A percentile compares a stretch with the other conserved stretches of the same genome.
These are phyloP conservation scores for Fusarium secorum DNA, from an alignment of 2,329 filamentous ascomycete species.

Conservation along the genomic window DNA sequence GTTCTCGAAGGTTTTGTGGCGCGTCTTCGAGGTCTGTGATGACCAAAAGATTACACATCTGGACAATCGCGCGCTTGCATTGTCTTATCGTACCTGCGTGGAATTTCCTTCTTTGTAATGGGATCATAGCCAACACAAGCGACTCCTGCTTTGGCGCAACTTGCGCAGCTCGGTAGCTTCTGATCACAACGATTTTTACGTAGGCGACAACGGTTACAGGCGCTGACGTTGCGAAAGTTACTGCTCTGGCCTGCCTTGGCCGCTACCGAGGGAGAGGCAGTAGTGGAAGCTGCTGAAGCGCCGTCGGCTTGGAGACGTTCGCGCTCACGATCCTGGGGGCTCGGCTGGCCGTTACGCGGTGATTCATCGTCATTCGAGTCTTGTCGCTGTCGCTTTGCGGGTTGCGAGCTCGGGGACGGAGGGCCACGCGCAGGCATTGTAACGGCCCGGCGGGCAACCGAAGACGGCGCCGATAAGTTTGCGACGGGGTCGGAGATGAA, in stretches of 20 bases:
- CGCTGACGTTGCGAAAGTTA: slow-evolving; percentile 87
- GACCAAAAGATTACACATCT: not conserved
- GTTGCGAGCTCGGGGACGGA: slow-evolving; percentile 59
- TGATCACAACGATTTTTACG: slow-evolving; percentile 97
- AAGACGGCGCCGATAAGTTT: slow-evolving; percentile 31
- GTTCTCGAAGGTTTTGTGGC: not conserved
- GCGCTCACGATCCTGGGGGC: slow-evolving; percentile 37
- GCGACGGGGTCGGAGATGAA: slow-evolving; percentile 17
- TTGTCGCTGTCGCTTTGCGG: slow-evolving; percentile 65
- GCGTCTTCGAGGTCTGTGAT: not conserved
- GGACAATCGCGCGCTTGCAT: slow-evolving; percentile 12
- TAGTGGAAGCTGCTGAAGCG: slow-evolving; percentile 42
- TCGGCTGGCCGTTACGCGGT: slow-evolving; percentile 45
- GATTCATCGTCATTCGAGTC: slow-evolving; percentile 60
- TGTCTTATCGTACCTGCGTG: slow-evolving; percentile 74
- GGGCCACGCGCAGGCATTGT: slow-evolving; percentile 57
- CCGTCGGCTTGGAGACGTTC: slow-evolving; percentile 44
- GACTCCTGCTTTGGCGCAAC: slow-evolving; percentile 91
- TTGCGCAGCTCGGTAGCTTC: slow-evolving; percentile 86
- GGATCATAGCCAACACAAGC: slow-evolving; percentile 96
- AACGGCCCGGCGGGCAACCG: slow-evolving; percentile 42
- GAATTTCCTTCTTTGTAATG: slow-evolving; percentile 95
- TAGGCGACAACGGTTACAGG: slow-evolving; percentile 90
- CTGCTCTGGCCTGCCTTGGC: slow-evolving; percentile 65
- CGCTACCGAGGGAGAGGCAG: slow-evolving; percentile 36